Evolutionary conservation across 2,329 filamentous ascomycete species (phyloP).

Genomic region (Botrytis byssoidea): DNA sequence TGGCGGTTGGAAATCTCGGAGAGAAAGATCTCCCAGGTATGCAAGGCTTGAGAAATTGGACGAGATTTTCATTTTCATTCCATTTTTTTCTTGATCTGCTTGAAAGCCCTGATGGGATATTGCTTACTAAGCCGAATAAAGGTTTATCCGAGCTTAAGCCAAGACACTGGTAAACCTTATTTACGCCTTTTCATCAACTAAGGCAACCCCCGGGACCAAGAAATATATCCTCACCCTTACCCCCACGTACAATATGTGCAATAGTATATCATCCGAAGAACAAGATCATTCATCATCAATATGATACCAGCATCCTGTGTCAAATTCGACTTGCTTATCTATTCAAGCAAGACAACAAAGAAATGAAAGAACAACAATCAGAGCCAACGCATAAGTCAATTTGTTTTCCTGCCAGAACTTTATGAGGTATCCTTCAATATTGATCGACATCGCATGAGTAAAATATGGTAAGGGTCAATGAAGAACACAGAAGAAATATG

Average conservation of each 20-base stretch:
- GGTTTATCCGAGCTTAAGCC: background rate
- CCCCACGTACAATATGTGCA: background rate
- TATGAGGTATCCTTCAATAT: background rate
- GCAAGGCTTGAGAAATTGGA: background rate
- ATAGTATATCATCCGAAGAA: background rate
- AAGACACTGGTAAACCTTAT: background rate
- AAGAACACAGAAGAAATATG: background rate
- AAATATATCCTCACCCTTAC: background rate
- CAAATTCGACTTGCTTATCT: background rate
- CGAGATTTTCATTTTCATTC: background rate
- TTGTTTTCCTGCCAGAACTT: background rate
- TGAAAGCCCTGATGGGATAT: background rate
- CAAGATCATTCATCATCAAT: background rate
- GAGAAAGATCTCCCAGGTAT: background rate
- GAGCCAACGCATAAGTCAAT: constrained; percentile 4
- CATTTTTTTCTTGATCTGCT: background rate
- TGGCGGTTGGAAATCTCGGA: background rate
- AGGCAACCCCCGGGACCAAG: background rate
- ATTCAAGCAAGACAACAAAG: background rate
- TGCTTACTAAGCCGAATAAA: background rate
- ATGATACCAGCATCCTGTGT: background rate
- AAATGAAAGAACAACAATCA: background rate
- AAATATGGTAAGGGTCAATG: background rate
- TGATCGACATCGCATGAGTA: constrained; percentile 1
- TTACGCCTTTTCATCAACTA: background rate